A percentile compares a stretch with the other conserved stretches of the same genome.
Conservation (phyloP, 1,284 basidiomycete genomes). For the Naganishia sp. region DNA sequence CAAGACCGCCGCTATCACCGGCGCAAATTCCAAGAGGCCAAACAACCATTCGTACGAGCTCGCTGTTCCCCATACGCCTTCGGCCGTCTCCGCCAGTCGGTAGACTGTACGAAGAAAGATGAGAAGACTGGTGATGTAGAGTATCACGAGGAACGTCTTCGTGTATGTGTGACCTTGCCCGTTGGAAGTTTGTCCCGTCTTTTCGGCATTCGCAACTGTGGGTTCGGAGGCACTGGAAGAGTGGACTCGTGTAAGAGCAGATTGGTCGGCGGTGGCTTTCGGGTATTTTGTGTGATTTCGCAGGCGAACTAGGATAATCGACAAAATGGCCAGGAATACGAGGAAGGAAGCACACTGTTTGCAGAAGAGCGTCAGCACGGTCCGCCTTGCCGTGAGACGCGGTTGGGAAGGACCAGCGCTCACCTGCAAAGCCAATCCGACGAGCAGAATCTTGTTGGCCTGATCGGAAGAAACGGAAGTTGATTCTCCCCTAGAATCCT, state of each 20-base stretch:
- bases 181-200: not conserved
- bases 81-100: conserved; percentile 54
- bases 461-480: conserved; percentile 44
- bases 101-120: conserved; percentile 53
- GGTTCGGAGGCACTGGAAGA: conserved; percentile 31
- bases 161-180: conserved; percentile 27
- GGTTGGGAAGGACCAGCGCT: conserved; percentile 17
- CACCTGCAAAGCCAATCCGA: conserved; percentile 53
- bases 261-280: not conserved
- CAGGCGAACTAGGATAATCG: conserved; percentile 30
- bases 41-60: conserved; percentile 50
- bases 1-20: conserved; percentile 50
- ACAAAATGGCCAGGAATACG: conserved; percentile 45
- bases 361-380: conserved; percentile 20
- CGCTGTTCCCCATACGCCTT: conserved; percentile 51
- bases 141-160: conserved; percentile 41
- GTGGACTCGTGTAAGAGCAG: conserved; percentile 15
- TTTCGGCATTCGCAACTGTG: not conserved
- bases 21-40: conserved; percentile 51
- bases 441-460: conserved; percentile 54
- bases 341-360: conserved; percentile 48
- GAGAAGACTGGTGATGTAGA: conserved; percentile 42
- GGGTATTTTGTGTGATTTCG: conserved; percentile 17
- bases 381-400: not conserved
- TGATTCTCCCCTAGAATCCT: conserved; percentile 36